Evolutionary conservation across 2,329 filamentous ascomycete genomes (phyloP).

Genomic region (Uncinocarpus reesii): DNA sequence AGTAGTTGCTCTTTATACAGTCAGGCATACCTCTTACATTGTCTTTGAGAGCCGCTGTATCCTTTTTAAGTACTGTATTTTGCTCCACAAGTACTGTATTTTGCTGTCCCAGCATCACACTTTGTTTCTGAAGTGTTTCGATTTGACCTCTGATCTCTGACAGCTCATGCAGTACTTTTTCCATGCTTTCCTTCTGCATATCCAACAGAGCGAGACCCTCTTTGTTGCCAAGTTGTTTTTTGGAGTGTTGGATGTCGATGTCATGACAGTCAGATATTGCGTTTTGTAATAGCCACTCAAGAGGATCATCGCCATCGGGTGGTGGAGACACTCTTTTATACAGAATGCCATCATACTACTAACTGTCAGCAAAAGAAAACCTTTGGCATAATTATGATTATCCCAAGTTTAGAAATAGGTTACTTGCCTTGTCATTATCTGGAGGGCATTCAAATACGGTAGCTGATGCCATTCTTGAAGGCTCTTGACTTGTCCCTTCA

Average conservation of each 20-base stretch:
- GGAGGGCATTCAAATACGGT: background rate
- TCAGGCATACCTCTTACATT: constrained; percentile 10
- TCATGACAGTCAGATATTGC: background rate
- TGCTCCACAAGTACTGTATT: background rate
- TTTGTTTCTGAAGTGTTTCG: constrained; percentile 2
- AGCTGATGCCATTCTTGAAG: background rate
- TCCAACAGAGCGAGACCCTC: constrained; percentile 9
- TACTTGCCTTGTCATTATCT: constrained; percentile 9
- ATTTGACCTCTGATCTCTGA: constrained; percentile 4
- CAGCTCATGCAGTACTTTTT: constrained; percentile 6
- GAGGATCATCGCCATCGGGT: background rate
- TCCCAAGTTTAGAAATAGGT: constrained; percentile 4
- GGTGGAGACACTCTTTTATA: constrained; percentile 5
- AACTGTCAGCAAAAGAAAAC: constrained; percentile 2
- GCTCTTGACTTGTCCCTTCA: constrained; percentile 1
- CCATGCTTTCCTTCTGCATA: constrained; percentile 6
- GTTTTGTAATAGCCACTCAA: constrained; percentile 8
- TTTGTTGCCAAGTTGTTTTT: constrained; percentile 10
- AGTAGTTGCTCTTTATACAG: constrained; percentile 8
- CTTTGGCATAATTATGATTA: constrained; percentile 6
- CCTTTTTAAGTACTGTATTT: background rate
- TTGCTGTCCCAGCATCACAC: constrained; percentile 3
- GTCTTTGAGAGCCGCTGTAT: background rate
- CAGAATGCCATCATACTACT: constrained; percentile 10
- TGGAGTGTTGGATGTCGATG: constrained; percentile 1